These are phyloP conservation scores for Diophrys sp. DNA, from an alignment of 73 alveolate species.

Conservation along the genomic window DNA sequence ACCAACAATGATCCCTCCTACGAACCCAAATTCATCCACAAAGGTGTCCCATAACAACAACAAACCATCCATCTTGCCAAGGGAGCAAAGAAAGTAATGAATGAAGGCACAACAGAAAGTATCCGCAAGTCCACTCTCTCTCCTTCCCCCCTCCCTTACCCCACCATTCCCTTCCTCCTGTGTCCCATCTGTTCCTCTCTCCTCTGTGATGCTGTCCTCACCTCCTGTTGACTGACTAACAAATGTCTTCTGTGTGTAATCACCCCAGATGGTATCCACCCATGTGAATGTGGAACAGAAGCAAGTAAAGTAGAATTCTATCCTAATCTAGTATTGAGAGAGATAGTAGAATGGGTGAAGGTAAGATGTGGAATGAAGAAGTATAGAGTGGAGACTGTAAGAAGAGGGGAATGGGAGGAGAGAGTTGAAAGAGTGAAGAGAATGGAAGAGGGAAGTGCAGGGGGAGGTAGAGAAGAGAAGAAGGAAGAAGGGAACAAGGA, in stretches of 20 bases:
- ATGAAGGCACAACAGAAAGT: neutral
- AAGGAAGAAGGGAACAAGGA: neutral
- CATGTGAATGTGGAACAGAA: no score
- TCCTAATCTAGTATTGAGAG: neutral
- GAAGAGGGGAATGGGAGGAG: neutral
- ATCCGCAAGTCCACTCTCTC: neutral
- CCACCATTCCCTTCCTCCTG: neutral
- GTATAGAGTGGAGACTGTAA: neutral
- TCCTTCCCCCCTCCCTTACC: neutral
- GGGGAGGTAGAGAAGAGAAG: neutral
- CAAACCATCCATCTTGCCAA: neutral
- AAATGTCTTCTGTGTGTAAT: no score
- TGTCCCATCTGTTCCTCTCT: neutral
- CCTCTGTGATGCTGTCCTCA: no score
- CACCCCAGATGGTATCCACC: no score
- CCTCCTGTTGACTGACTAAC: no score
- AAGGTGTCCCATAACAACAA: conserved; percentile 38
- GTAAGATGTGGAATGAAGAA: neutral
- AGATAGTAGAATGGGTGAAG: neutral
- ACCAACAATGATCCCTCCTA: conserved; percentile 56
- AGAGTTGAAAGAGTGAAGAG: neutral
- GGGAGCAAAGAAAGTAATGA: neutral
- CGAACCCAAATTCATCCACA: conserved; percentile 27
- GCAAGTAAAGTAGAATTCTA: neutral
- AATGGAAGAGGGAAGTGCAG: neutral